phyloP scores from a whole-genome alignment of 371 early-diverging fungal species.

The Amoeboaphelidium protococcarum region DNA sequence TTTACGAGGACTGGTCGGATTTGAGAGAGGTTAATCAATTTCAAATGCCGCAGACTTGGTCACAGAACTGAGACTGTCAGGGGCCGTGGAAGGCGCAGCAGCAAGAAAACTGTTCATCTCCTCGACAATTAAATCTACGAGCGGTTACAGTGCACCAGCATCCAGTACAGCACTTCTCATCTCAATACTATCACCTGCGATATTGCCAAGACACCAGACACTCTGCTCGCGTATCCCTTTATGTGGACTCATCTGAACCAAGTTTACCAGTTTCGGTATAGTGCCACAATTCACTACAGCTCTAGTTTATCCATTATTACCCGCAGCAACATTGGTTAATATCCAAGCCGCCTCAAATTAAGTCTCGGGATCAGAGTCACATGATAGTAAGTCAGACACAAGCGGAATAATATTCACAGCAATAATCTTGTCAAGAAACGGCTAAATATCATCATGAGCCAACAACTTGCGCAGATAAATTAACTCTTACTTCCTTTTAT shows the following conservation, averaged over 20 bases:
- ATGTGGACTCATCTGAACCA: slow-evolving; percentile 9
- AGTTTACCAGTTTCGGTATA: slow-evolving; percentile 9
- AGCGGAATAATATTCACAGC: slow-evolving; percentile 11
- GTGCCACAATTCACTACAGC: slow-evolving; percentile 12
- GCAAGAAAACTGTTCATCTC: not conserved
- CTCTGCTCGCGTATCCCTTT: slow-evolving; percentile 16
- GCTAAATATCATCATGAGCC: not conserved
- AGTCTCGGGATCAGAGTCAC: slow-evolving; percentile 3
- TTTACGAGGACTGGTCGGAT: no score
- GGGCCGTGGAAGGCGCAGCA: not conserved
- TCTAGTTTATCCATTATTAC: slow-evolving; percentile 16
- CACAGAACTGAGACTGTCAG: no score
- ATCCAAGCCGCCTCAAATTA: slow-evolving; percentile 24
- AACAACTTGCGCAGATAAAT: not conserved
- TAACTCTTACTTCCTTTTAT: not conserved
- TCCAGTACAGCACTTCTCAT: slow-evolving; percentile 14
- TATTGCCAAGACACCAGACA: slow-evolving; percentile 27
- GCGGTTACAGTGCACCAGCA: slow-evolving; percentile 9
- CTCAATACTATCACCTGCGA: slow-evolving; percentile 23
- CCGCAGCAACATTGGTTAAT: slow-evolving; percentile 27
- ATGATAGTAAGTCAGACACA: slow-evolving; percentile 8
- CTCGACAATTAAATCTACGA: slow-evolving; percentile 5
- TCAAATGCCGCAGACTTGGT: no score
- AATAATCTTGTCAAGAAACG: slow-evolving; percentile 9
- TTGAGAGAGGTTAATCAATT: no score